Conservation (phyloP, 176 grass and related monocot genomes). For the Hordeum vulgare region DNA sequence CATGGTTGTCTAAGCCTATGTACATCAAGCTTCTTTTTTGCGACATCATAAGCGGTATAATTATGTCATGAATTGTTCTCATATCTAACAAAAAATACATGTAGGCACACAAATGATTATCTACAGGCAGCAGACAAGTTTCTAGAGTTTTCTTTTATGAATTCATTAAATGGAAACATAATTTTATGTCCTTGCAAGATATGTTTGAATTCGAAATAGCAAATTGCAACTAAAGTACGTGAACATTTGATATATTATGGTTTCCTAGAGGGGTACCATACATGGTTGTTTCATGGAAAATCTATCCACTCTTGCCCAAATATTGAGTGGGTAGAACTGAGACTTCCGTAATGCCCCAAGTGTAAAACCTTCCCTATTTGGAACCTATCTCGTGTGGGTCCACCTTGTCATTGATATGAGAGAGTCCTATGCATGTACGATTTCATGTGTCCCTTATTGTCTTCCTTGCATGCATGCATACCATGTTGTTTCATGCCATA, state of each 20-base stretch:
- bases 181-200: background rate
- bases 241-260: background rate
- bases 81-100: background rate
- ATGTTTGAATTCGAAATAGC: background rate
- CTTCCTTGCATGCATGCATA: too few species aligned
- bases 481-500: too few species aligned
- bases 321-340: background rate
- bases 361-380: too few species aligned
- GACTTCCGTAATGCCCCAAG: too few species aligned
- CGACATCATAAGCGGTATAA: background rate
- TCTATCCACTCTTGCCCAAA: background rate
- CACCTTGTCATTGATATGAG: too few species aligned
- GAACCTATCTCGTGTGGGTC: too few species aligned
- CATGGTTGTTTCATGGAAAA: background rate
- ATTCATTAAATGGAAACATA: background rate
- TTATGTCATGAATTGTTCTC: background rate
- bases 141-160: background rate
- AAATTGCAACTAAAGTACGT: background rate
- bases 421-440: too few species aligned
- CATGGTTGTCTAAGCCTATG: background rate
- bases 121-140: background rate
- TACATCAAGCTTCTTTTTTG: background rate
- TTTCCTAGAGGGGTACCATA: background rate
- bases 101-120: background rate
- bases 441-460: too few species aligned